Evolutionary conservation across 2,329 filamentous ascomycete species (phyloP).

Genomic region (Apiospora arundinis): DNA sequence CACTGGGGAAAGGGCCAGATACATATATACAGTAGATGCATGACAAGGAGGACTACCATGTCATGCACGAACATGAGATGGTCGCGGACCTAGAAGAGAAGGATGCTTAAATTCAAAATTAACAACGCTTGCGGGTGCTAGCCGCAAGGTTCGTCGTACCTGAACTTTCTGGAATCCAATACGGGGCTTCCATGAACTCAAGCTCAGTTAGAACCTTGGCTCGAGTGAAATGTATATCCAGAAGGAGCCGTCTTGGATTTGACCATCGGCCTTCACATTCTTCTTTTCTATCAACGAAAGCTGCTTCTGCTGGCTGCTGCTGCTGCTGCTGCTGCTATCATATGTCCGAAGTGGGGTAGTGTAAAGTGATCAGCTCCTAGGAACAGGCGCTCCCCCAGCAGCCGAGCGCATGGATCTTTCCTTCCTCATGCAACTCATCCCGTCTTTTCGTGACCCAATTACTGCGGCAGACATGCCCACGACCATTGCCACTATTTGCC

Average conservation of each 20-base stretch:
- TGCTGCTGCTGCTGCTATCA: neutral
- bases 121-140: neutral
- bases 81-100: neutral
- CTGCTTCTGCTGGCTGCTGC: neutral
- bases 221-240: too few relatives aligned
- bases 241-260: too few relatives aligned
- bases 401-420: neutral
- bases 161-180: too few relatives aligned
- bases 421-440: neutral
- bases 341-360: neutral
- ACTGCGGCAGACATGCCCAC: neutral
- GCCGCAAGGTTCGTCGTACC: neutral
- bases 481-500: neutral
- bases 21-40: too few relatives aligned
- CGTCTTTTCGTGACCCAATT: neutral
- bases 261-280: too few relatives aligned
- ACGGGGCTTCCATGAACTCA: too few relatives aligned
- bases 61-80: neutral
- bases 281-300: too few relatives aligned
- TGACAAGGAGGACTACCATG: neutral
- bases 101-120: neutral
- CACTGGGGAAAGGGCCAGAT: too few relatives aligned
- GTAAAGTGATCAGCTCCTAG: neutral
- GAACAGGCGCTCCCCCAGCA: neutral
- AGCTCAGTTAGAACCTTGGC: too few relatives aligned